phyloP scores from a whole-genome alignment of 1,284 basidiomycete genomes.

The Schizophyllum commune region DNA sequence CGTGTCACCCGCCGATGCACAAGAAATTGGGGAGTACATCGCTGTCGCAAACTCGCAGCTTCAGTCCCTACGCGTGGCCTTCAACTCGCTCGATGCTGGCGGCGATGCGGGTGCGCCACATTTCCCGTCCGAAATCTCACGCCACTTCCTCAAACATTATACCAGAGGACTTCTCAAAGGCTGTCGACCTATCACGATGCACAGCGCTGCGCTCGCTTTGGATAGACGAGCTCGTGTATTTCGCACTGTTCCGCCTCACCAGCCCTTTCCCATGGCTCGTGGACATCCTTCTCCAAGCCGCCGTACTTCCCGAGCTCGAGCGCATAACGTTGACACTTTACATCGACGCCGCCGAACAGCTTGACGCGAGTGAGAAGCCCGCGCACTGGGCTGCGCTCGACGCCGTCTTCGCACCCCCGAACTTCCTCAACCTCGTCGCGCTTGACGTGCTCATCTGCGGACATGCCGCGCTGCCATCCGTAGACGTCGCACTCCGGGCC shows the following conservation, averaged over 20 bases:
- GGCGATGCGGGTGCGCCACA: slow-evolving; percentile 16
- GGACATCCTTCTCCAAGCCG: slow-evolving; percentile 5
- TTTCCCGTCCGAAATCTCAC: background rate
- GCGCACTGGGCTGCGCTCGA: slow-evolving; percentile 11
- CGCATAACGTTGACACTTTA: slow-evolving; percentile 7
- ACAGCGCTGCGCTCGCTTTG: slow-evolving; percentile 6
- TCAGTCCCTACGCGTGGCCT: slow-evolving; percentile 13
- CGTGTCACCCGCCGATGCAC: slow-evolving; percentile 13
- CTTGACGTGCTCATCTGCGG: slow-evolving; percentile 8
- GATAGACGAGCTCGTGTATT: slow-evolving; percentile 11
- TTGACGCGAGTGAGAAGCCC: slow-evolving; percentile 10
- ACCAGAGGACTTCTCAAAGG: slow-evolving; percentile 11
- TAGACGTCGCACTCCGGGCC: too few species aligned
- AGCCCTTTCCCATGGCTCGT: slow-evolving; percentile 12
- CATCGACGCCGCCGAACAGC: slow-evolving; percentile 2
- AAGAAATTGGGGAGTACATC: slow-evolving; percentile 15
- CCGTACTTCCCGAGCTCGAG: slow-evolving; percentile 1
- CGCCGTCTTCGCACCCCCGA: slow-evolving; percentile 6
- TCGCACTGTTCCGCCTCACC: slow-evolving; percentile 11
- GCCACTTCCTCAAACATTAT: background rate
- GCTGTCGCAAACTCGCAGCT: slow-evolving; percentile 9
- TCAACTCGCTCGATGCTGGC: slow-evolving; percentile 18
- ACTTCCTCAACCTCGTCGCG: background rate
- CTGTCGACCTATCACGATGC: slow-evolving; percentile 10
- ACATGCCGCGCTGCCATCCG: too few species aligned